Evolutionary conservation across 768 basidiomycete species (phyloP).

Genomic region (Kwoniella botswanensis): DNA sequence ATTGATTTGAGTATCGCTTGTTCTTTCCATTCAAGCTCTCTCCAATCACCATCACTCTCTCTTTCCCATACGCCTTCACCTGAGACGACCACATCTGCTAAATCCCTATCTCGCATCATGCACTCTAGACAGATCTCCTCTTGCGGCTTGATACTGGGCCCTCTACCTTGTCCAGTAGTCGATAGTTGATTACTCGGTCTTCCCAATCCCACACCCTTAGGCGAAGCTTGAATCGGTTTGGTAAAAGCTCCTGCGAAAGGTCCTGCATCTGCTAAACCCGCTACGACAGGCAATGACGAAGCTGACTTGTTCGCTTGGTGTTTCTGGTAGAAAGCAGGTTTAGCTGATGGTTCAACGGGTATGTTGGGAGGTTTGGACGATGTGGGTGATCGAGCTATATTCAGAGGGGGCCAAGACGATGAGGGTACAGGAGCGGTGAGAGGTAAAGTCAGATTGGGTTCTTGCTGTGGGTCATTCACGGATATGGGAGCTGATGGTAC

Average conservation of each 20-base stretch:
- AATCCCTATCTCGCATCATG: constrained; percentile 97
- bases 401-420: constrained; percentile 25
- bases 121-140: constrained; percentile 92
- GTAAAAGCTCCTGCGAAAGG: constrained; percentile 39
- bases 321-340: constrained; percentile 22
- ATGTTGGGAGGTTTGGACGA: neutral
- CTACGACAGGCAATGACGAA: constrained; percentile 44
- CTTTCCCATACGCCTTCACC: constrained; percentile 88
- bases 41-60: constrained; percentile 78
- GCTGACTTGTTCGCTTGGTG: constrained; percentile 42
- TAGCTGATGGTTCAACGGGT: neutral
- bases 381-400: constrained; percentile 16
- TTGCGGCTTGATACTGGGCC: constrained; percentile 38
- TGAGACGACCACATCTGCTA: constrained; percentile 91
- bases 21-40: constrained; percentile 67
- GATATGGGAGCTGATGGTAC: neutral
- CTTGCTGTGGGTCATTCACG: neutral
- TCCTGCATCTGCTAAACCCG: constrained; percentile 48
- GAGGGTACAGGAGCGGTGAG: constrained; percentile 23
- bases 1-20: constrained; percentile 30
- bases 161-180: constrained; percentile 12
- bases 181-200: constrained; percentile 15
- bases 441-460: constrained; percentile 11
- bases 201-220: constrained; percentile 24
- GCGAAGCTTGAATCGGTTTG: constrained; percentile 13